phyloP scores from a whole-genome alignment of 2,329 filamentous ascomycete genomes.

The Lasiodiplodia citricola region DNA sequence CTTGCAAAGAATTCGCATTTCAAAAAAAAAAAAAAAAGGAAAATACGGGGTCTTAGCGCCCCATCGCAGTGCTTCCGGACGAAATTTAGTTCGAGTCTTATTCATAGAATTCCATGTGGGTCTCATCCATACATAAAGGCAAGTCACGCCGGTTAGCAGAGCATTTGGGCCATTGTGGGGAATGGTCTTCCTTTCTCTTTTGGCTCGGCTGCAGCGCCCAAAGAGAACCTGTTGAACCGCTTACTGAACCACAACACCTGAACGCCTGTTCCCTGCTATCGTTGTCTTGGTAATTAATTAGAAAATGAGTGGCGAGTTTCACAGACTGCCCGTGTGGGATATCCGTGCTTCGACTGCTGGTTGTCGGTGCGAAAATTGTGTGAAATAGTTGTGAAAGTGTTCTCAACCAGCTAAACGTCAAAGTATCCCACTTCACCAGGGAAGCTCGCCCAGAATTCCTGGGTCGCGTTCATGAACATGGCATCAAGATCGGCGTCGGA shows the following conservation, averaged over 20 bases:
- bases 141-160: not conserved
- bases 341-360: not conserved
- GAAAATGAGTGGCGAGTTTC: not conserved
- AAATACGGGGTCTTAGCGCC: not conserved
- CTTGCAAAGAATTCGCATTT: not conserved
- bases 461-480: conserved; percentile 45
- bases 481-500: conserved; percentile 44
- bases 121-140: not conserved
- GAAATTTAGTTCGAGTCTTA: too few species aligned
- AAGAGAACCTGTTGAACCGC: not conserved
- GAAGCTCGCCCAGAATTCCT: conserved; percentile 48
- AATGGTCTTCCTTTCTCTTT: not conserved
- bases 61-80: too few species aligned
- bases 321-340: not conserved
- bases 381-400: too few species aligned
- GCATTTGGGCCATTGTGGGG: not conserved
- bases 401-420: not conserved
- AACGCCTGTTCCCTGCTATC: not conserved
- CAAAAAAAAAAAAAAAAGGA: not conserved
- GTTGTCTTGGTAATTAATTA: not conserved
- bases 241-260: not conserved
- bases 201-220: not conserved
- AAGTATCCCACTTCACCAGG: conserved; percentile 43
- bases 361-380: too few species aligned
- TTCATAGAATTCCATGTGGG: too few species aligned